Percentiles rank a stretch among this genome's conserved stretches.
phyloP scores from a whole-genome alignment of 257 asterid species.

The Solanum appendiculatum region DNA sequence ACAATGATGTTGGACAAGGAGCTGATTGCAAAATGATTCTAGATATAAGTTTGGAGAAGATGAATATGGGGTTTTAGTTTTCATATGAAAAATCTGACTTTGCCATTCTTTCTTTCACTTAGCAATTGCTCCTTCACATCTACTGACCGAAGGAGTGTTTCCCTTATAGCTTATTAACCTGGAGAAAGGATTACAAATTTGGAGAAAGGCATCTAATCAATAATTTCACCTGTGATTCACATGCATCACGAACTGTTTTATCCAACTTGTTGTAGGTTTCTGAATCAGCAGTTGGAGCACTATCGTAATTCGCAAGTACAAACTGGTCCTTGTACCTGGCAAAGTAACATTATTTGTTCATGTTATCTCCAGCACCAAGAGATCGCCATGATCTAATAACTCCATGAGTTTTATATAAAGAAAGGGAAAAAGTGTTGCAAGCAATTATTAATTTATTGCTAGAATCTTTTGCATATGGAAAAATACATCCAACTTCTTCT shows the following conservation, averaged over 20 bases:
- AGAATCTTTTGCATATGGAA: neutral
- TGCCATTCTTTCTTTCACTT: neutral
- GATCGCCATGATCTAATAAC: neutral
- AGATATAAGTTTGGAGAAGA: neutral
- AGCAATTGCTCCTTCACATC: neutral
- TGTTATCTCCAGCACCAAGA: neutral
- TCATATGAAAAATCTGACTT: neutral
- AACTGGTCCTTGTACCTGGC: conserved; percentile 68
- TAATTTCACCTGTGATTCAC: conserved; percentile 58
- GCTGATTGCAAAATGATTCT: neutral
- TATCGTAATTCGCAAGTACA: conserved; percentile 72
- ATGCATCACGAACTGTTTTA: conserved; percentile 53
- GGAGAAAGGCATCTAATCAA: neutral
- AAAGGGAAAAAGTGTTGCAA: neutral
- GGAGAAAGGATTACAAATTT: neutral
- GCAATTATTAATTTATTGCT: neutral
- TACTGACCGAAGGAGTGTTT: neutral
- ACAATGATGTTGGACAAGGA: neutral
- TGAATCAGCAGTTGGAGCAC: conserved; percentile 89
- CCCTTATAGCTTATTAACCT: neutral
- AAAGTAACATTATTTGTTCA: neutral
- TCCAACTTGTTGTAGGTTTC: conserved; percentile 59
- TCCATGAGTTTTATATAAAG: neutral
- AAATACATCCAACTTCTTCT: neutral
- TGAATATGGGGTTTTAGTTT: neutral